Base-by-base conservation (phyloP, 768 basidiomycete species). In the Lentinus tigrinus region DNA sequence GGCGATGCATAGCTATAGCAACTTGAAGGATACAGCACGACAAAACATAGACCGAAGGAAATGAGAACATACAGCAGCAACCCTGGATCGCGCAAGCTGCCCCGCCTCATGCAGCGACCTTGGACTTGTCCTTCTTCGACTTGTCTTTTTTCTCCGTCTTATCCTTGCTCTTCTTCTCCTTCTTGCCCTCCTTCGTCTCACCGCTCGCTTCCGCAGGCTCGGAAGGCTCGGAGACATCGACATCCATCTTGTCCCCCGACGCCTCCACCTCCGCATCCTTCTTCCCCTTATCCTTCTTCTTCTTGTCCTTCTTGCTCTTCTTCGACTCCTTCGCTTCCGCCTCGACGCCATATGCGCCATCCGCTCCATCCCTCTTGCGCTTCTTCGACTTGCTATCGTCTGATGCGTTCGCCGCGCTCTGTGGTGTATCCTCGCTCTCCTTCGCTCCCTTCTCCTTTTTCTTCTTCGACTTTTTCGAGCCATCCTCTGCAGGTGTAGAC, bases 311-410 rank as follows among this genome's bases (percentile, higher is more conserved):
- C 17, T 51, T 60, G 47, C 62, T 51, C 34, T 58, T 63, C 17
- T 51, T 60, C 8, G 48, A 42, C 57, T 21, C 23, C 37, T 27
- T 16, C 36, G 54, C 57, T 28, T 61, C 65, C 16, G 43, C 58
- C 17, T 57, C 60, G 10, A 49, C 64, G 4, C 51, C 56, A 2
- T 9, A 44, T 6, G 60, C 62, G 7, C 42, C 61, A 3, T 57
- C 62, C 31, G 14, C 52, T 46, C 47, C 60, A 54, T 64, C 67
- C 39, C 60, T 70, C 60, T 70, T 75, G 50, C 73, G 73, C 61
- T 76, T 78, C 58, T 72, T 77, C 38, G 64, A 67, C 59, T 68
- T 67, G 62, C 61, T 59, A 61, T 64, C 36, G 52, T 59, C 51
- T 11, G 53, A 55, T 11, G 19, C 54, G 5, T 3, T 21, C 43